Evolutionary conservation across 2,329 filamentous ascomycete genomes (phyloP).

Genomic region (Arthrobotrys entomopaga): DNA sequence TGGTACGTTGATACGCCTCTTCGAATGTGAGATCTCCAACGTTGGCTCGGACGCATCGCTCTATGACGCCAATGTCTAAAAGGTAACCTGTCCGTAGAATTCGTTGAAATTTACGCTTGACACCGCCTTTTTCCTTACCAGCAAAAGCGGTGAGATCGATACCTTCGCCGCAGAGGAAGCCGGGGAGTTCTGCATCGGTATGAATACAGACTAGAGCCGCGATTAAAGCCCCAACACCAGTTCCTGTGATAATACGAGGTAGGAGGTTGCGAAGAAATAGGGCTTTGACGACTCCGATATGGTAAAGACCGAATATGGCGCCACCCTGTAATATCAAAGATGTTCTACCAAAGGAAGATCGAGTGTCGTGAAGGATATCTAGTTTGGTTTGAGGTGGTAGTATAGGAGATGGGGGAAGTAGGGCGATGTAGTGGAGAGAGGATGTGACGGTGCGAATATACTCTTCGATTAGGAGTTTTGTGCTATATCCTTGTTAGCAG

Average conservation of each 20-base stretch:
- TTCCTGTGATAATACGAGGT: conserved; percentile 90
- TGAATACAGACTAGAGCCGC: conserved; percentile 88
- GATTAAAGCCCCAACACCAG: conserved; percentile 87
- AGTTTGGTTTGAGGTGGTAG: conserved; percentile 81
- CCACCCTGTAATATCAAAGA: conserved; percentile 89
- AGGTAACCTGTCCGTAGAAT: conserved; percentile 83
- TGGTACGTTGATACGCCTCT: conserved; percentile 86
- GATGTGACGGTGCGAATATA: conserved; percentile 87
- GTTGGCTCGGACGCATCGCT: conserved; percentile 84
- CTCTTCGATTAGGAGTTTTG: conserved; percentile 89
- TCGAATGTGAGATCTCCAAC: conserved; percentile 92
- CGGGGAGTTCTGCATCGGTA: conserved; percentile 82
- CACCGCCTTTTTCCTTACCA: conserved; percentile 59
- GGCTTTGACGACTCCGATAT: conserved; percentile 89
- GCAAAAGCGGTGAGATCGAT: conserved; percentile 86
- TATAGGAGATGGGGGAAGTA: conserved; percentile 60
- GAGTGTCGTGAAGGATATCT: conserved; percentile 79
- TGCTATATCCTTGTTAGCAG: conserved; percentile 64
- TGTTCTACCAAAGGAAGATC: conserved; percentile 86
- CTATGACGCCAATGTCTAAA: conserved; percentile 81
- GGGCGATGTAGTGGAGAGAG: conserved; percentile 79
- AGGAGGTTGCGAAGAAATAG: conserved; percentile 81
- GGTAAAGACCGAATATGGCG: conserved; percentile 89
- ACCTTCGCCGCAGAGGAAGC: conserved; percentile 78
- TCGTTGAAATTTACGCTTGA: conserved; percentile 71